phyloP scores from a whole-genome alignment of 2,329 filamentous ascomycete genomes.

The Alternaria metachromatica region DNA sequence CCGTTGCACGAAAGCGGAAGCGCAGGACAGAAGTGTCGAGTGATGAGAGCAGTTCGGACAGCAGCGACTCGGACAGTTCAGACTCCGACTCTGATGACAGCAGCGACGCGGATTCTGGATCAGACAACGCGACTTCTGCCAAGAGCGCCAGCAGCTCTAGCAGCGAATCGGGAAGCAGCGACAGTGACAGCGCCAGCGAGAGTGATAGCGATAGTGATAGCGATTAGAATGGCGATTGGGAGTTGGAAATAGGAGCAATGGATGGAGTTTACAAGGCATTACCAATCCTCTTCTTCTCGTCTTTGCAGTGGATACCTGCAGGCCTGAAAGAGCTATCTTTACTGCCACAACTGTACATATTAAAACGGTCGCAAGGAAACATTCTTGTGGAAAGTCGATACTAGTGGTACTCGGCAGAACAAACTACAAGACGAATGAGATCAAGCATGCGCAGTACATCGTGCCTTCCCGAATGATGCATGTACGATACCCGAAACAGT shows the following conservation, averaged over 20 bases:
- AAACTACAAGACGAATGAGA: not conserved
- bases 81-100: constrained; percentile 26
- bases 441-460: not conserved
- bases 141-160: constrained; percentile 14
- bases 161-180: constrained; percentile 18
- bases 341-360: not conserved
- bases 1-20: constrained; percentile 36
- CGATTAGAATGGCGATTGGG: constrained; percentile 6
- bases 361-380: not conserved
- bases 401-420: not conserved
- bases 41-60: constrained; percentile 44
- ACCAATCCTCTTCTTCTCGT: not conserved
- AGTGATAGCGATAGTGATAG: constrained; percentile 12
- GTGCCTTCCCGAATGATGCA: not conserved
- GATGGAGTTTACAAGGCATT: not conserved
- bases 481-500: constrained; percentile 1
- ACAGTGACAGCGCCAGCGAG: constrained; percentile 22
- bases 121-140: not conserved
- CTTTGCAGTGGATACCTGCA: not conserved
- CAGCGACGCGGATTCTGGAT: constrained; percentile 6
- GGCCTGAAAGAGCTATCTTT: not conserved
- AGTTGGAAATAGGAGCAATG: not conserved
- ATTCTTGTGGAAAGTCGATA: not conserved
- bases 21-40: constrained; percentile 36
- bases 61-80: constrained; percentile 36